Percentiles rank a stretch among this genome's conserved stretches.
Evolutionary conservation across 2,329 filamentous ascomycete genomes (phyloP).

Genomic region (Exutisphaerella laricina): DNA sequence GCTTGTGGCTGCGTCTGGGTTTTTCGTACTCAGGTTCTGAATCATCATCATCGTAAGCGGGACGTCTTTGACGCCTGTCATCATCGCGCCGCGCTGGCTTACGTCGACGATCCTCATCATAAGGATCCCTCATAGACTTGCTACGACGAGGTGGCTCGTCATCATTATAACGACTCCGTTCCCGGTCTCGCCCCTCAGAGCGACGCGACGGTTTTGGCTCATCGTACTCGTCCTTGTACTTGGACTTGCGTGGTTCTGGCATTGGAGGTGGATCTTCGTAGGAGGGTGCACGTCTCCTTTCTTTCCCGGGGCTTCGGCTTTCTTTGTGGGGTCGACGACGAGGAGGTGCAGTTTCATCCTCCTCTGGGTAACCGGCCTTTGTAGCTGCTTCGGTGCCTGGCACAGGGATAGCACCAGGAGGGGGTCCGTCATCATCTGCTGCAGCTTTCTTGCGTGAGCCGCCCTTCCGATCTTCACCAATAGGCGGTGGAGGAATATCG

Average conservation of each 20-base stretch:
- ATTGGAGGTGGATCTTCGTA: slow-evolving; percentile 4
- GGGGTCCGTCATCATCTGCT: slow-evolving; percentile 7
- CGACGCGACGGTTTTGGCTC: slow-evolving; percentile 9
- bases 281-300: not conserved
- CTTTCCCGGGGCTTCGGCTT: slow-evolving; percentile 5
- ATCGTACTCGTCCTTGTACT: slow-evolving; percentile 4
- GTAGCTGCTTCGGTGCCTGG: slow-evolving; percentile 10
- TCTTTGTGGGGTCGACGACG: slow-evolving; percentile 7
- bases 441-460: slow-evolving; percentile 5
- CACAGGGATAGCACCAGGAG: slow-evolving; percentile 12
- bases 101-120: slow-evolving; percentile 16
- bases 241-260: slow-evolving; percentile 4
- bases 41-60: slow-evolving; percentile 14
- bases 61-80: slow-evolving; percentile 6
- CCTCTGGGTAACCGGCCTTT: slow-evolving; percentile 5
- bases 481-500: slow-evolving; percentile 21
- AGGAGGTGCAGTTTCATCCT: slow-evolving; percentile 1
- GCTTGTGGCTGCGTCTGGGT: slow-evolving; percentile 17
- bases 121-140: slow-evolving; percentile 16
- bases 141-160: slow-evolving; percentile 6
- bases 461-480: slow-evolving; percentile 19
- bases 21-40: slow-evolving; percentile 19
- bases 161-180: slow-evolving; percentile 13
- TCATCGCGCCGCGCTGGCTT: slow-evolving; percentile 9
- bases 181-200: slow-evolving; percentile 11